Evolutionary conservation across 495 filamentous ascomycete genomes (phyloP).

Genomic region (Durotheca rogersii): DNA sequence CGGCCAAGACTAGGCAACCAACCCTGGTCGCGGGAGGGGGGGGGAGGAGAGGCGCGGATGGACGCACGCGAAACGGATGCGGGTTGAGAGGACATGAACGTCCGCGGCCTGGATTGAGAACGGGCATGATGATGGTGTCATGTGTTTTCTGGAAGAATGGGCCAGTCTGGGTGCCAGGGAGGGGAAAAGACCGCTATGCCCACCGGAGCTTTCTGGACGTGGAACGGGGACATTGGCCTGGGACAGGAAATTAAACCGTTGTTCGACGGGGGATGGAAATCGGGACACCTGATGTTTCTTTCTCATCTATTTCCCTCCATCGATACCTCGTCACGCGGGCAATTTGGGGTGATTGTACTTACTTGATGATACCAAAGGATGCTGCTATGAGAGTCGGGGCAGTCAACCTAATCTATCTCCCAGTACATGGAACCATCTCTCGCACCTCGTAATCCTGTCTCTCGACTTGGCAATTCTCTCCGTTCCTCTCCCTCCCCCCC

Average conservation of each 20-base stretch:
- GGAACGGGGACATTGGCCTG: slow-evolving; percentile 13
- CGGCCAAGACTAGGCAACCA: slow-evolving; percentile 13
- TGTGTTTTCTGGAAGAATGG: slow-evolving; percentile 16
- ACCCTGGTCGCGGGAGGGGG: background rate
- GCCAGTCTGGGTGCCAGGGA: slow-evolving; percentile 8
- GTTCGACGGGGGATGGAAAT: slow-evolving; percentile 8
- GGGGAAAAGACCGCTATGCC: slow-evolving; percentile 15
- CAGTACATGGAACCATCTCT: slow-evolving; percentile 22
- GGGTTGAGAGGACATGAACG: slow-evolving; percentile 1
- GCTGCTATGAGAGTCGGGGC: slow-evolving; percentile 27
- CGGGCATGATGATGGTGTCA: slow-evolving; percentile 5
- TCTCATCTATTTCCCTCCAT: slow-evolving; percentile 27
- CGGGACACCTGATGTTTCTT: slow-evolving; percentile 20
- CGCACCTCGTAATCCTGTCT: slow-evolving; percentile 13
- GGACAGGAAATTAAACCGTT: slow-evolving; percentile 30
- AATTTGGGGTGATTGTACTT: slow-evolving; percentile 26
- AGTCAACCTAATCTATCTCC: slow-evolving; percentile 25
- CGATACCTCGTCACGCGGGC: slow-evolving; percentile 32
- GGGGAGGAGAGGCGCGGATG: no score
- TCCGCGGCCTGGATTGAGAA: slow-evolving; percentile 11
- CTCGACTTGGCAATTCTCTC: no score
- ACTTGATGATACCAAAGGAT: slow-evolving; percentile 31
- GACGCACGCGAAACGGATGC: slow-evolving; percentile 6
- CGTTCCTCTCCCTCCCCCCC: no score
- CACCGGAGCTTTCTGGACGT: slow-evolving; percentile 19